A percentile compares a stretch with the other conserved stretches of the same genome.
Conservation (phyloP, 164 flowering plant species). For the Stephania japonica region DNA sequence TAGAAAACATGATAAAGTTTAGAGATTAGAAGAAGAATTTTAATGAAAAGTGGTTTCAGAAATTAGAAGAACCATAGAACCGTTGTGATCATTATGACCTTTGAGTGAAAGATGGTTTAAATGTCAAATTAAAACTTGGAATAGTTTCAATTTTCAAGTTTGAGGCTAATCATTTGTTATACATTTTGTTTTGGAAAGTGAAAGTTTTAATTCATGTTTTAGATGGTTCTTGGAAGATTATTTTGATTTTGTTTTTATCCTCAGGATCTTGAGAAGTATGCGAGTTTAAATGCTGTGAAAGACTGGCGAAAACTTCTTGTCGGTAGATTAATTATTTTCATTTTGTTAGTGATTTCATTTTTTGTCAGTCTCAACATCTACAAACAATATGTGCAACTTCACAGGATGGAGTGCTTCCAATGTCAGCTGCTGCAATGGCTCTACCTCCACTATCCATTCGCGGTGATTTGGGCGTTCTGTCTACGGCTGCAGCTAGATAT, state of each 20-base stretch:
- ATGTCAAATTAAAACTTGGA: background rate
- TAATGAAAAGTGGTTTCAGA: too few species aligned
- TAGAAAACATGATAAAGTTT: background rate
- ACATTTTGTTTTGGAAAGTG: background rate
- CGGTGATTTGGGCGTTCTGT: conserved; percentile 83
- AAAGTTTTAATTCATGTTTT: background rate
- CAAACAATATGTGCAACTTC: conserved; percentile 8
- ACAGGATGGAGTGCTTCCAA: conserved; percentile 85
- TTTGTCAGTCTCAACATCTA: background rate
- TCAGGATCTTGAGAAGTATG: conserved; percentile 90
- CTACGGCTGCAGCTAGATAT: conserved; percentile 86
- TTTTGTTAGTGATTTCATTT: background rate
- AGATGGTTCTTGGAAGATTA: background rate
- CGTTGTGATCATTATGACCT: too few species aligned
- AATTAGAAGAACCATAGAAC: too few species aligned
- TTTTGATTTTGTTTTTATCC: background rate
- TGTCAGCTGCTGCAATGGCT: conserved; percentile 95
- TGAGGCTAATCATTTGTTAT: background rate
- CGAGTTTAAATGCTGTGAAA: conserved; percentile 56
- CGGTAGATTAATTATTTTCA: conserved; percentile 20
- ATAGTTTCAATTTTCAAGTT: background rate
- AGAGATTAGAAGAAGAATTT: background rate
- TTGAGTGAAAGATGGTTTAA: background rate
- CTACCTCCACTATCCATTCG: conserved; percentile 89
- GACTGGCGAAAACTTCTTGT: conserved; percentile 96